Evolutionary conservation across 345 rosid species (phyloP), one percentile per base, ranked within the genome.

Genomic region (Eutrema heterophyllum): DNA sequence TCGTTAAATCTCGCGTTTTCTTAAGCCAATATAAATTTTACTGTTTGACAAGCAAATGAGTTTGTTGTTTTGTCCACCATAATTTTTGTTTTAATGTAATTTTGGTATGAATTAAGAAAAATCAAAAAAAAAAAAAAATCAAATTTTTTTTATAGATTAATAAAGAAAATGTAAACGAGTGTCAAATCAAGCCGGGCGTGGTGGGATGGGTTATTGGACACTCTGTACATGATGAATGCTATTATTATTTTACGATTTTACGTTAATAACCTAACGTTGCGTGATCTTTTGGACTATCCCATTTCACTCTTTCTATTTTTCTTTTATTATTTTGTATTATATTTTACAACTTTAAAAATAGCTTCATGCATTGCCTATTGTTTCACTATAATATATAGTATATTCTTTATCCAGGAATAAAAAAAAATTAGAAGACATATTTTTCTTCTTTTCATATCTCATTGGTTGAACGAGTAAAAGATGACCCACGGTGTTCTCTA

Each of bases 141-240:
- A n/a, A n/a, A n/a, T n/a, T n/a, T n/a, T n/a, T n/a, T n/a, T n/a
- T n/a, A n/a, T n/a, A n/a, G n/a, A n/a, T n/a, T n/a, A n/a, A 53
- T 29, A 29, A 53, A 53, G 16, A 53, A 50, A 67, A 41, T 39
- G 46, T 5, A 68, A 69, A 76, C 12, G 75, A 69, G 75, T 69
- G 79, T 76, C 75, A 69, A 69, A 76, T 69, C 79, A 76, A 18
- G n/a, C 63, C 79, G 79, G 79, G 79, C 79, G 75, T 69, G 70
- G 70, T 70, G 79, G 75, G 70, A 62, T 76, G 79, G 70, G 58
- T 75, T 43, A 75, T 63, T 68, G 70, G 68, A 75, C 32, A 68
- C 57, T 61, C 56, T 53, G 50, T 30, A 68, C 64, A 61, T 68
- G 79, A 75, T 70, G 64, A 68, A 26, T 8, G 33, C 64, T 62